phyloP scores from a whole-genome alignment of 179 eudicot genomes.

The Spergularia azorica region DNA sequence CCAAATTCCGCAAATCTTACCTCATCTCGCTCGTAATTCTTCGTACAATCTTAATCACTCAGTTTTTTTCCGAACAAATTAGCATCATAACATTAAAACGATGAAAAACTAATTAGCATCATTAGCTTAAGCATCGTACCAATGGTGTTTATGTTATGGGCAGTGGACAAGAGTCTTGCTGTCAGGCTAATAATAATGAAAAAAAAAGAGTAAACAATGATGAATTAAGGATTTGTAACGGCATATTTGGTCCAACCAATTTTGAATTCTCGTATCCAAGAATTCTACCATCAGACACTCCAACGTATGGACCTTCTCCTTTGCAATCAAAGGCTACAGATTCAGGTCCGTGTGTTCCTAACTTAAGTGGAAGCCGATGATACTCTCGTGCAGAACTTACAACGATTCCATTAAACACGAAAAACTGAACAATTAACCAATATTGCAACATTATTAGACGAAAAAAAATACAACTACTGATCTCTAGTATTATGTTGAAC shows the following conservation, averaged over 20 bases:
- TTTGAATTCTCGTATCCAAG: slow-evolving; percentile 11
- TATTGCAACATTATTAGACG: no score
- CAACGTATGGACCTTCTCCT: slow-evolving; percentile 31
- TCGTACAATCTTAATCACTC: no score
- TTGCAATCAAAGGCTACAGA: not conserved
- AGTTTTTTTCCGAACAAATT: no score
- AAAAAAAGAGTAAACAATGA: not conserved
- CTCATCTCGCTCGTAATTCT: no score
- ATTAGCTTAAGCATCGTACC: not conserved
- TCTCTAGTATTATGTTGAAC: no score
- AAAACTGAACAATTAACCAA: no score
- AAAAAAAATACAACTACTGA: no score
- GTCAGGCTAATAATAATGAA: not conserved
- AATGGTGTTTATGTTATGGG: not conserved
- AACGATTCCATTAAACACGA: no score
- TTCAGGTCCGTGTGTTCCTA: slow-evolving; percentile 16
- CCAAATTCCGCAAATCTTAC: no score
- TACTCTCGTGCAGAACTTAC: no score
- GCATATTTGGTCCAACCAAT: slow-evolving; percentile 22
- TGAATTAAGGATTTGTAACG: not conserved
- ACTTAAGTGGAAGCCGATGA: no score
- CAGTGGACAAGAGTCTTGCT: not conserved
- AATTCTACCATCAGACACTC: slow-evolving; percentile 27
- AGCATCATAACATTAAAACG: not conserved
- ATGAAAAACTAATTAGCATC: not conserved